These are phyloP conservation scores for Saccharomyces uvarum DNA, from an alignment of 1,139 yeast species.

Conservation along the genomic window DNA sequence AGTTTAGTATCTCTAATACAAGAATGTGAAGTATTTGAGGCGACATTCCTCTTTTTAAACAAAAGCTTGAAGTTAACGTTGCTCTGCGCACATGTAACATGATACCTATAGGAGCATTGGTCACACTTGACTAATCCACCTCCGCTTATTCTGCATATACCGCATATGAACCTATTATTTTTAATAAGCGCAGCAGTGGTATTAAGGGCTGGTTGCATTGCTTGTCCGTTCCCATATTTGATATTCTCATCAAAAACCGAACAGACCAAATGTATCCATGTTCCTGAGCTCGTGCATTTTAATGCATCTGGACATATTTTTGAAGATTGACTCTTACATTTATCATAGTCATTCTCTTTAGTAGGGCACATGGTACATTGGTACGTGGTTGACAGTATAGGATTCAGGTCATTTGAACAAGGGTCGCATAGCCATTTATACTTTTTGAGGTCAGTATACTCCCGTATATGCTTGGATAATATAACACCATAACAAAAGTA, in stretches of 20 bases:
- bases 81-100: slow-evolving; percentile 63
- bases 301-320: slow-evolving; percentile 54
- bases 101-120: slow-evolving; percentile 39
- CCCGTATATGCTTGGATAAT: background rate
- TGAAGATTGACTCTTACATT: slow-evolving; percentile 38
- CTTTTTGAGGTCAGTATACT: background rate
- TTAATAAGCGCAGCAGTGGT: slow-evolving; percentile 14
- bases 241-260: slow-evolving; percentile 47
- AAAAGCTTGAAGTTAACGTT: slow-evolving; percentile 40
- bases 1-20: slow-evolving; percentile 2
- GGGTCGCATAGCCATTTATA: slow-evolving; percentile 74
- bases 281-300: slow-evolving; percentile 59
- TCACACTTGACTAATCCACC: slow-evolving; percentile 42
- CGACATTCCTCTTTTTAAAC: slow-evolving; percentile 29
- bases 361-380: slow-evolving; percentile 62
- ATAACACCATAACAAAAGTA: slow-evolving; percentile 57
- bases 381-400: slow-evolving; percentile 50
- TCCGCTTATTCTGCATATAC: slow-evolving; percentile 35
- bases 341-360: slow-evolving; percentile 42
- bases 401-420: slow-evolving; percentile 65
- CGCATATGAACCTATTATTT: slow-evolving; percentile 30
- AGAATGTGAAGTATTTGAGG: background rate
- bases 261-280: slow-evolving; percentile 80
- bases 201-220: slow-evolving; percentile 41
- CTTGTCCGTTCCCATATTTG: slow-evolving; percentile 36